phyloP scores from a whole-genome alignment of 2,329 filamentous ascomycete species.

The Didymella pomorum region DNA sequence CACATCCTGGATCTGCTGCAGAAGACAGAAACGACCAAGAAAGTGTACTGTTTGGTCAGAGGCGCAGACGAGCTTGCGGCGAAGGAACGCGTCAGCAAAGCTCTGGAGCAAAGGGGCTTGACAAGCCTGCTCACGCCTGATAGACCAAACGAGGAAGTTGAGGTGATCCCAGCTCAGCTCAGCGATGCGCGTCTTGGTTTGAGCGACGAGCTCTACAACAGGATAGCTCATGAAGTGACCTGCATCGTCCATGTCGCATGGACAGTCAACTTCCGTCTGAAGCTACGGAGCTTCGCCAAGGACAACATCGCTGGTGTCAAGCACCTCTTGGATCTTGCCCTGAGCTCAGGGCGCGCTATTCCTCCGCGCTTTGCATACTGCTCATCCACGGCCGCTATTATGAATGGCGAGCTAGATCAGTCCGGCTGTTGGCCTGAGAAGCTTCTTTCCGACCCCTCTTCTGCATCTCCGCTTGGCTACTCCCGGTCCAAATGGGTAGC shows the following conservation, averaged over 20 bases:
- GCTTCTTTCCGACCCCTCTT: slow-evolving; percentile 52
- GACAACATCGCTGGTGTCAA: slow-evolving; percentile 61
- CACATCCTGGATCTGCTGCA: slow-evolving; percentile 60
- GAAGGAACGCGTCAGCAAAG: slow-evolving; percentile 44
- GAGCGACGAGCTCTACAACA: slow-evolving; percentile 49
- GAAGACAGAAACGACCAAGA: slow-evolving; percentile 48
- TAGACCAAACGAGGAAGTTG: slow-evolving; percentile 49
- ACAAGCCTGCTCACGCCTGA: slow-evolving; percentile 28
- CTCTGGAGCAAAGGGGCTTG: slow-evolving; percentile 43
- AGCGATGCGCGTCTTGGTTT: slow-evolving; percentile 60
- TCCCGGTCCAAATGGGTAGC: slow-evolving; percentile 65
- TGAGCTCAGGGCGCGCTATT: slow-evolving; percentile 41
- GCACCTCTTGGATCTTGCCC: slow-evolving; percentile 59
- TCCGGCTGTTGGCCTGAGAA: slow-evolving; percentile 51
- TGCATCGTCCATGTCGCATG: slow-evolving; percentile 70
- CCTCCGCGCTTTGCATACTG: slow-evolving; percentile 58
- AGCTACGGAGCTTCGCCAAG: slow-evolving; percentile 63
- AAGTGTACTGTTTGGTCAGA: slow-evolving; percentile 66
- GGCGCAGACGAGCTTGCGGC: slow-evolving; percentile 49
- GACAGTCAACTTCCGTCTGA: slow-evolving; percentile 70
- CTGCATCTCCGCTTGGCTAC: slow-evolving; percentile 62
- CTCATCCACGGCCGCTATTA: slow-evolving; percentile 60
- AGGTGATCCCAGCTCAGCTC: slow-evolving; percentile 60
- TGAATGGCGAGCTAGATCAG: slow-evolving; percentile 32
- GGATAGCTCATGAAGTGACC: slow-evolving; percentile 55